Evolutionary conservation across 169 alveolate genomes (phyloP).

Genomic region (Theileria equi): DNA sequence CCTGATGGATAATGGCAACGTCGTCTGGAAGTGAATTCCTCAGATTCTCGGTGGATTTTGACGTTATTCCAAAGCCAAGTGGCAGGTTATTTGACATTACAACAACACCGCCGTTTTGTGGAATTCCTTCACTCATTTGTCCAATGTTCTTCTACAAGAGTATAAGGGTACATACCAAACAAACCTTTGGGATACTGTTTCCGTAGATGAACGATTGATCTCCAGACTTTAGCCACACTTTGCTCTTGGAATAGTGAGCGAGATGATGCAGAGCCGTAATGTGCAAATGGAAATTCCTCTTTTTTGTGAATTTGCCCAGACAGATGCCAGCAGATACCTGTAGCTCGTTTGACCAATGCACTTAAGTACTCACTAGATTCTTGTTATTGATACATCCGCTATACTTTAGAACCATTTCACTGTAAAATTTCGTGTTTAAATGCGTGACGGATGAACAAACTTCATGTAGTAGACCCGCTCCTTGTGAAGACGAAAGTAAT

Average conservation of each 20-base stretch:
- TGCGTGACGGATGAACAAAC: constrained; percentile 12
- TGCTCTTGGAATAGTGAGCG: constrained; percentile 57
- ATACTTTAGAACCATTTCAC: constrained; percentile 53
- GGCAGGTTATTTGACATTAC: constrained; percentile 62
- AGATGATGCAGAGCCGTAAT: constrained; percentile 60
- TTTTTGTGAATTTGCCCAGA: constrained; percentile 63
- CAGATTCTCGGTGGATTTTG: constrained; percentile 58
- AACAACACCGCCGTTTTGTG: constrained; percentile 63
- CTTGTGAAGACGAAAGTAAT: constrained; percentile 51
- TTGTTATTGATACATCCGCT: constrained; percentile 47
- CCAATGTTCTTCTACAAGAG: constrained; percentile 50
- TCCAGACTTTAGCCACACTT: constrained; percentile 60
- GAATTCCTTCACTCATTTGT: constrained; percentile 56
- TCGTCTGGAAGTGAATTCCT: constrained; percentile 61
- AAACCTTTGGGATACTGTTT: constrained; percentile 54
- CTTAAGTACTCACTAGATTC: constrained; percentile 52
- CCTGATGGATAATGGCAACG: constrained; percentile 66
- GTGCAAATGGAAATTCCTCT: constrained; percentile 52
- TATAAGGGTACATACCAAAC: not conserved
- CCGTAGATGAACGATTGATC: constrained; percentile 64
- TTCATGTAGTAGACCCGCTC: constrained; percentile 65
- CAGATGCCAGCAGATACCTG: constrained; percentile 68
- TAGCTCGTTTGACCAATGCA: not conserved
- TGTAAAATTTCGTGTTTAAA: not conserved
- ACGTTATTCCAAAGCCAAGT: constrained; percentile 63